These are phyloP conservation scores for Penicillium oxalicum DNA, from an alignment of 2,329 filamentous ascomycete species.

Conservation along the genomic window DNA sequence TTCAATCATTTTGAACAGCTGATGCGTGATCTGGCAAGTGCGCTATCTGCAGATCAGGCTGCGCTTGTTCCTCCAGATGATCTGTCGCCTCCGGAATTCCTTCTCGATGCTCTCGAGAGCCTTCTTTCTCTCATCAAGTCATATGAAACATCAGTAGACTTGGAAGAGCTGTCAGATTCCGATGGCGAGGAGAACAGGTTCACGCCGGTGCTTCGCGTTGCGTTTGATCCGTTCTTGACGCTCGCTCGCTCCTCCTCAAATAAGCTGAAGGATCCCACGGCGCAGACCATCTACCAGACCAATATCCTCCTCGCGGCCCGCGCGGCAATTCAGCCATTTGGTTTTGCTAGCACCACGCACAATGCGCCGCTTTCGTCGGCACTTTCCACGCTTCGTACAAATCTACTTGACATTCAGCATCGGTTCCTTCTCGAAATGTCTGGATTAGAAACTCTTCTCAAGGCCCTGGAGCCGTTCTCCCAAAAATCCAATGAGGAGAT, in stretches of 20 bases:
- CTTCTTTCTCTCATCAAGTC: conserved; percentile 75
- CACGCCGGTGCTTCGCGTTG: conserved; percentile 66
- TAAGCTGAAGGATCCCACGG: conserved; percentile 32
- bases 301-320: conserved; percentile 43
- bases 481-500: conserved; percentile 16
- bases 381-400: conserved; percentile 43
- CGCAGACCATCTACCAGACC: conserved; percentile 46
- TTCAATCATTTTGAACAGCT: conserved; percentile 75
- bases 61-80: conserved; percentile 65
- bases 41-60: conserved; percentile 66
- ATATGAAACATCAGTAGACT: conserved; percentile 70
- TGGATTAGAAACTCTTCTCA: conserved; percentile 61
- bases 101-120: conserved; percentile 72
- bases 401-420: conserved; percentile 63
- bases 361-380: conserved; percentile 53
- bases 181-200: conserved; percentile 65
- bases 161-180: conserved; percentile 38
- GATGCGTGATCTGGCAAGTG: conserved; percentile 63
- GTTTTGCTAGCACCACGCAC: conserved; percentile 58
- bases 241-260: conserved; percentile 52
- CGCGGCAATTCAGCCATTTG: conserved; percentile 34
- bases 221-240: conserved; percentile 78
- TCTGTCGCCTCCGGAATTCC: conserved; percentile 70
- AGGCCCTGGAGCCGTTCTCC: conserved; percentile 46
- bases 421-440: conserved; percentile 68